Percentiles rank a stretch among this genome's conserved stretches.
These are phyloP conservation scores for Hypoxylon sp. DNA, from an alignment of 2,329 filamentous ascomycete species.

Conservation along the genomic window DNA sequence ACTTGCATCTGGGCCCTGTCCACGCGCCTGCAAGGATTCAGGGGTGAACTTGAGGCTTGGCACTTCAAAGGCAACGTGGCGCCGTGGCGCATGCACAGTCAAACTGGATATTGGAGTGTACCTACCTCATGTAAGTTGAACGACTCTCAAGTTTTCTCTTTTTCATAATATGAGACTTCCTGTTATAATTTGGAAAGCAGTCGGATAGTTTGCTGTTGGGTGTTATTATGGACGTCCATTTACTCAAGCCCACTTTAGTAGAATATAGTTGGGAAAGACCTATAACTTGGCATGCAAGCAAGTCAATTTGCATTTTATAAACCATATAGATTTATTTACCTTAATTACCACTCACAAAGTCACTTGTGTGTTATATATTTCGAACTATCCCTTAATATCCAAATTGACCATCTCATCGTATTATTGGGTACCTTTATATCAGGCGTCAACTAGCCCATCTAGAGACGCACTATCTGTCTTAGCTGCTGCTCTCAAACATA, in stretches of 20 bases:
- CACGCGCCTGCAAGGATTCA: constrained; percentile 39
- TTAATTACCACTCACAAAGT: not conserved
- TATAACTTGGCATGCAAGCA: not conserved
- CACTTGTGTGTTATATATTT: not conserved
- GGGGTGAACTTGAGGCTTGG: constrained; percentile 26
- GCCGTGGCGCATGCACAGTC: not conserved
- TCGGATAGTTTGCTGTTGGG: not conserved
- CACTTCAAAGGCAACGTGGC: not conserved
- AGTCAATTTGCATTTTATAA: not conserved
- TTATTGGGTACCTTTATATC: constrained; percentile 1
- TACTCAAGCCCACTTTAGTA: too few species aligned
- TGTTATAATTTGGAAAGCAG: not conserved
- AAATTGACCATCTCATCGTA: constrained; percentile 11
- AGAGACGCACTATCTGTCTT: constrained; percentile 13
- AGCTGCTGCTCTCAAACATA: constrained; percentile 9
- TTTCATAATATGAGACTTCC: not conserved
- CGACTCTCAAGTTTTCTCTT: not conserved
- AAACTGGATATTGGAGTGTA: not conserved
- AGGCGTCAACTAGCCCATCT: constrained; percentile 4
- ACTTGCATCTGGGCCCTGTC: constrained; percentile 19
- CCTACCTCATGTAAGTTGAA: too few species aligned
- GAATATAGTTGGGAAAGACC: not conserved
- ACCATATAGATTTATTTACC: not conserved
- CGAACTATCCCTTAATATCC: constrained; percentile 7
- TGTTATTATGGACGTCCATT: not conserved